These are phyloP conservation scores for Phlebiopsis gigantea DNA, from an alignment of 768 basidiomycete species.

Conservation along the genomic window DNA sequence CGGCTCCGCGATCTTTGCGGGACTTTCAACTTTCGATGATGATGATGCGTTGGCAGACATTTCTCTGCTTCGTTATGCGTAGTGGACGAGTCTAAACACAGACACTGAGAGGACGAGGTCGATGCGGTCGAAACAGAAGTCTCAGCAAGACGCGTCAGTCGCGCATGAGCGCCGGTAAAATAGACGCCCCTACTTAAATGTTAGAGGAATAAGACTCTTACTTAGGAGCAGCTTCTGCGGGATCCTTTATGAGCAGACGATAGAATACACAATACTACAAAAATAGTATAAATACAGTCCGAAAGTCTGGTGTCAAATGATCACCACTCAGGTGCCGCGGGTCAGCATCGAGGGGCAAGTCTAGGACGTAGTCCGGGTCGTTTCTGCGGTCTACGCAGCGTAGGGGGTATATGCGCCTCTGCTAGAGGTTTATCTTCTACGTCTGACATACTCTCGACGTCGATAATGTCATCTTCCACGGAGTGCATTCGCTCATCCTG, in stretches of 20 bases:
- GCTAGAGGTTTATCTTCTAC: background rate
- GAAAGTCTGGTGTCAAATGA: too few species aligned
- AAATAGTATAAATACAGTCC: background rate
- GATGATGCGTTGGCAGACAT: slow-evolving; percentile 24
- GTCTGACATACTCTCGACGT: background rate
- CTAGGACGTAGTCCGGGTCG: background rate
- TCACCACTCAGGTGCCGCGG: background rate
- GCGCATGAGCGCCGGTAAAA: background rate
- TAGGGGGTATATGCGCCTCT: background rate
- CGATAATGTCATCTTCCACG: background rate
- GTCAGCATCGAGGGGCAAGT: background rate
- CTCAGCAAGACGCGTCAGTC: slow-evolving; percentile 10
- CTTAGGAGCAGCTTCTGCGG: too few species aligned
- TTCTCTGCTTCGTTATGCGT: background rate
- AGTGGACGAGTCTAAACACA: too few species aligned
- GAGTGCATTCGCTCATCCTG: background rate
- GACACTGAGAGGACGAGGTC: background rate
- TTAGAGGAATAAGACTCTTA: too few species aligned
- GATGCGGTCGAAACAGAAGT: background rate
- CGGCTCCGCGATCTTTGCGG: slow-evolving; percentile 18
- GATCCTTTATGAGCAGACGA: background rate
- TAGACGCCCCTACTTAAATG: background rate
- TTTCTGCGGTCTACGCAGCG: background rate
- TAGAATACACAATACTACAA: background rate
- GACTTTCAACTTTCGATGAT: slow-evolving; percentile 21